Evolutionary conservation across 495 filamentous ascomycete species (phyloP).

Genomic region (Cairneyella variabilis): DNA sequence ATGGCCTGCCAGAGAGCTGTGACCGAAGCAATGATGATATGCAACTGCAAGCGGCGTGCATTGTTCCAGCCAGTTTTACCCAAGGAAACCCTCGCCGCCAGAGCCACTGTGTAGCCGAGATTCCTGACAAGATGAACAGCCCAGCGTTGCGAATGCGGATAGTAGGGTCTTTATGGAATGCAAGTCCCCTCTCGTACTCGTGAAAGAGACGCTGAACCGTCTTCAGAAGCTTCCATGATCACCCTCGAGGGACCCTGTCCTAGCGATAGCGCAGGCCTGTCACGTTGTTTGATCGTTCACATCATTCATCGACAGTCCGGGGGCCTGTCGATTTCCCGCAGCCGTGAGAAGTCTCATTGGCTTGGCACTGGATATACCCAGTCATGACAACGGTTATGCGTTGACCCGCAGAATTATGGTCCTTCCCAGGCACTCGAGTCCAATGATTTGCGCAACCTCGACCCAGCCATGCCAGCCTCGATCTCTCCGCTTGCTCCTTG

Average conservation of each 20-base stretch:
- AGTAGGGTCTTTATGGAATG: background rate
- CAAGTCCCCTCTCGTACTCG: background rate
- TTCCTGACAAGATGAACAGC: background rate
- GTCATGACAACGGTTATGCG: conserved; percentile 26
- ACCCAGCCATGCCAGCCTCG: conserved; percentile 16
- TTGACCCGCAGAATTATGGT: conserved; percentile 21
- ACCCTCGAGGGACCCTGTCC: conserved; percentile 3
- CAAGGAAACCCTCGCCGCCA: background rate
- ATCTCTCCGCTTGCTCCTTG: conserved; percentile 23
- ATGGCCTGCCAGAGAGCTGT: too few species aligned
- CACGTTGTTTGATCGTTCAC: conserved; percentile 20
- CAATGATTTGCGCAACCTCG: conserved; percentile 21
- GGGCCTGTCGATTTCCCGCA: background rate
- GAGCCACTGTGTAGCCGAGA: background rate
- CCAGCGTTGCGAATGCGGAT: background rate
- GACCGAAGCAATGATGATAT: too few species aligned
- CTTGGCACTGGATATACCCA: conserved; percentile 2
- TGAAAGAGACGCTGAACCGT: too few species aligned
- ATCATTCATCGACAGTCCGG: background rate
- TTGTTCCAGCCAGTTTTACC: conserved; percentile 4
- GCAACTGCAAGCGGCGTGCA: background rate
- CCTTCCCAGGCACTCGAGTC: conserved; percentile 12
- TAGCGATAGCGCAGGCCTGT: conserved; percentile 12
- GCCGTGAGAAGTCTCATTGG: conserved; percentile 12
- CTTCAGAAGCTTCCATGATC: background rate